Base-by-base conservation (phyloP, 2,329 filamentous ascomycete species). In the Aureobasidium sp. region DNA sequence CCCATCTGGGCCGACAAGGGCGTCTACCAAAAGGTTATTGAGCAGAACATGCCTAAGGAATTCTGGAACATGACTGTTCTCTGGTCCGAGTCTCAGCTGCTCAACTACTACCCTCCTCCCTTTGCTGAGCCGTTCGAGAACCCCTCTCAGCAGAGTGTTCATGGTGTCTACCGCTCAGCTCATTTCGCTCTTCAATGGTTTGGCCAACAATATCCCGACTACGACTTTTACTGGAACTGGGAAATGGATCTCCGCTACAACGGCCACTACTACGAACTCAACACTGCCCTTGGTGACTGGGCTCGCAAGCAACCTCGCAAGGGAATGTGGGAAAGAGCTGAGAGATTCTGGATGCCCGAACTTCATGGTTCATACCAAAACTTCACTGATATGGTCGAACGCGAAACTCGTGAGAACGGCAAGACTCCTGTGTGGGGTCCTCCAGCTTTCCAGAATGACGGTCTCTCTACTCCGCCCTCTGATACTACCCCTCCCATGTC, bases 31-130 rank as follows among this genome's bases (percentile, higher is more conserved):
- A 81, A 80, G 70, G 87, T 81, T 62, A 87, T 88, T 71, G 78
- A 83, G 58, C 84, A 88, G 54, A 83, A 83, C 30, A 82, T 93
- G 13, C 89, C 94, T 0, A 81, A 85, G 66, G 94, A 99, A 70
- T 97, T 99, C 76, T 87, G 84, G 66, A 90, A 90, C 50, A 86
- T 99, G 71, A 89, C 89, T 25, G 96, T 90, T 0, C 81, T 97
- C 7, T 99, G 94, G 94, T 94, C 90, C 0, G 91, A 96, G 74
- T 87, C 88, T 29, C 91, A 97, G 74, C 97, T 97, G 91, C 81
- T 88, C 59, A 84, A 91, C 62, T 82, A 96, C 68, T 99, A 97
- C 74, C 89, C 94, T 58, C 90, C 89, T 53, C 86, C 96, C 29
- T 87, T 90, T 69, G 90, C 95, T 65, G 84, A 89, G 49, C 91